Percentiles rank a stretch among this genome's conserved stretches.
Evolutionary conservation across 129 eudicot genomes (phyloP).

Genomic region (Mikania micrantha): DNA sequence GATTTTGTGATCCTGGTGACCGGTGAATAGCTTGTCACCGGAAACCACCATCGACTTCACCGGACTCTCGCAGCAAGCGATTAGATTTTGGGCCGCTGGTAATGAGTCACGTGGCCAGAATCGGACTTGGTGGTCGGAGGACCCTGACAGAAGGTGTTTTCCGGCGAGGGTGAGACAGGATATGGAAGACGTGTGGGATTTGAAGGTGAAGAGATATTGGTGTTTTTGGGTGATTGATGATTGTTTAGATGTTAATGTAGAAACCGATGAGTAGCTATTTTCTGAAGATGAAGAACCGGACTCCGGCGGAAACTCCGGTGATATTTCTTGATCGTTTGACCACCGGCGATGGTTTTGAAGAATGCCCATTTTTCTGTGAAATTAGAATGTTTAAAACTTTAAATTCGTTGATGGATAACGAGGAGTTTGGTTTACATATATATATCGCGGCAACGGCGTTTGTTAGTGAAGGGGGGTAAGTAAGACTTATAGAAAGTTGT

Average conservation of each 20-base stretch:
- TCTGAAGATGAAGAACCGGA: constrained; percentile 37
- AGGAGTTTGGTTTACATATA: not conserved
- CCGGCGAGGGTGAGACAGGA: constrained; percentile 56
- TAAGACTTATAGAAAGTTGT: too few species aligned
- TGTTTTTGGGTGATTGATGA: constrained; percentile 13
- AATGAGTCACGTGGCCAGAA: constrained; percentile 37
- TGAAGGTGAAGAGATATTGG: constrained; percentile 50
- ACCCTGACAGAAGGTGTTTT: constrained; percentile 61
- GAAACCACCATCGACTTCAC: constrained; percentile 48
- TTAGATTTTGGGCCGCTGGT: not conserved
- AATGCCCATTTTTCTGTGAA: constrained; percentile 31
- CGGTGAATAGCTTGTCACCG: constrained; percentile 54
- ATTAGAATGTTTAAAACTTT: not conserved
- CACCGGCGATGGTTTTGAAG: constrained; percentile 28
- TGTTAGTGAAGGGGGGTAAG: not conserved
- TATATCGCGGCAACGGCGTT: constrained; percentile 2
- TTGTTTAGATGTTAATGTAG: constrained; percentile 47
- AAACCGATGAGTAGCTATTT: constrained; percentile 54
- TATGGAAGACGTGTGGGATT: constrained; percentile 62
- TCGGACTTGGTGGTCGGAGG: constrained; percentile 55
- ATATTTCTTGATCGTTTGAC: constrained; percentile 20
- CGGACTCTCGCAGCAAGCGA: constrained; percentile 27
- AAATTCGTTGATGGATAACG: not conserved
- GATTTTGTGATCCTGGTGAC: constrained; percentile 76
- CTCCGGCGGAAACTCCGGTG: constrained; percentile 15